These are phyloP conservation scores for Epichloe amarillans DNA, from an alignment of 2,329 filamentous ascomycete genomes.

Conservation along the genomic window DNA sequence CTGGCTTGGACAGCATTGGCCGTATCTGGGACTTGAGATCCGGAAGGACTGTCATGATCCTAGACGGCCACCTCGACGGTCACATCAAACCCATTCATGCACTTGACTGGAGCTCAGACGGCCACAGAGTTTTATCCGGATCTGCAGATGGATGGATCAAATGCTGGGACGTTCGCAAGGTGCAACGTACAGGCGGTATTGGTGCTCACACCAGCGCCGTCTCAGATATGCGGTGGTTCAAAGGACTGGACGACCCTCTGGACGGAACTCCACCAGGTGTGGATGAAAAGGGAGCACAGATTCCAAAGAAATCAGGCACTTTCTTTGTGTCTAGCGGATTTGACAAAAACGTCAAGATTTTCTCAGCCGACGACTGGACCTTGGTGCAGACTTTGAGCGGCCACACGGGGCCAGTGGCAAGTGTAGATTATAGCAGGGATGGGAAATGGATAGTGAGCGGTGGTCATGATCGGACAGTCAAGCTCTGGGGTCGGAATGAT, in stretches of 20 bases:
- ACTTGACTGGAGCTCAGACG: slow-evolving; percentile 83
- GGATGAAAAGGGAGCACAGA: slow-evolving; percentile 50
- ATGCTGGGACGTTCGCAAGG: slow-evolving; percentile 92
- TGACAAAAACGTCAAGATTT: slow-evolving; percentile 89
- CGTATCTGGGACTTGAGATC: slow-evolving; percentile 91
- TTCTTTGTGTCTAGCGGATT: slow-evolving; percentile 88
- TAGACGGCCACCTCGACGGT: slow-evolving; percentile 72
- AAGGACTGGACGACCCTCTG: slow-evolving; percentile 64
- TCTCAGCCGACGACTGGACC: slow-evolving; percentile 93
- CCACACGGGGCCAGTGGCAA: slow-evolving; percentile 84
- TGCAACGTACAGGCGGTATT: slow-evolving; percentile 69
- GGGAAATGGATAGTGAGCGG: slow-evolving; percentile 88
- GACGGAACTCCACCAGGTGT: slow-evolving; percentile 45
- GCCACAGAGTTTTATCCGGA: slow-evolving; percentile 82
- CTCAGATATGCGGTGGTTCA: slow-evolving; percentile 88
- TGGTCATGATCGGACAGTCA: slow-evolving; percentile 87
- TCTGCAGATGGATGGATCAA: slow-evolving; percentile 93
- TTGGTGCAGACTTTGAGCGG: slow-evolving; percentile 77
- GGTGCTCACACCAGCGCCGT: slow-evolving; percentile 87
- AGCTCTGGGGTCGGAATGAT: slow-evolving; percentile 87
- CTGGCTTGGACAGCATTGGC: slow-evolving; percentile 88
- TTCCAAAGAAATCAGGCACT: slow-evolving; percentile 76
- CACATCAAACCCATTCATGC: slow-evolving; percentile 86
- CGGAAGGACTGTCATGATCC: slow-evolving; percentile 86
- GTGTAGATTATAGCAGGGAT: slow-evolving; percentile 76